phyloP scores from a whole-genome alignment of 2,329 filamentous ascomycete species.

The Aspergillus fumigatiaffinis region DNA sequence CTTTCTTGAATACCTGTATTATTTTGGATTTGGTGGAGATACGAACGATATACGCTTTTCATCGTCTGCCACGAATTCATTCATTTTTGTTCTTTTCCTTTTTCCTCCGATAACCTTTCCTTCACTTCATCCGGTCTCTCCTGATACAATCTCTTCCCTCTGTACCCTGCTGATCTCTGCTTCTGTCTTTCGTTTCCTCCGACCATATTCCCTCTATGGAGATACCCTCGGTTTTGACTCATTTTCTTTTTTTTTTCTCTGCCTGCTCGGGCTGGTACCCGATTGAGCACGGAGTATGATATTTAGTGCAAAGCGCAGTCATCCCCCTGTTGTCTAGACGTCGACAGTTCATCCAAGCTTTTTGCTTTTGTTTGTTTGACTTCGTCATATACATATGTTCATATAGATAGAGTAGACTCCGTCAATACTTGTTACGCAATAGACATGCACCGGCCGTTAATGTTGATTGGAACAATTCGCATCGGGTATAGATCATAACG shows the following conservation, averaged over 20 bases:
- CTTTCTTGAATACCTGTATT: background rate
- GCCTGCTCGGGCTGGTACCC: constrained; percentile 7
- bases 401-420: background rate
- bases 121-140: constrained; percentile 1
- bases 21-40: constrained; percentile 6
- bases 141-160: constrained; percentile 6
- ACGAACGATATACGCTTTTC: background rate
- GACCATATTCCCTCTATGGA: background rate
- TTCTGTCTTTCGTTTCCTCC: constrained; percentile 1
- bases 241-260: background rate
- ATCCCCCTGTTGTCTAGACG: background rate
- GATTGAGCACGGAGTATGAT: constrained; percentile 4
- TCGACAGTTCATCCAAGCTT: background rate
- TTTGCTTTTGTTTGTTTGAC: background rate
- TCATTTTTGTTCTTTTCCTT: constrained; percentile 5
- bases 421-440: background rate
- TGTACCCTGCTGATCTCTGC: constrained; percentile 9
- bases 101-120: background rate
- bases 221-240: background rate
- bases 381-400: background rate
- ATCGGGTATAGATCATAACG: background rate
- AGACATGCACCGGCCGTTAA: background rate
- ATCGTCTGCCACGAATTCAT: background rate
- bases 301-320: constrained; percentile 6
- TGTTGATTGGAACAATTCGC: background rate